These are phyloP conservation scores for Vachellia collinsii DNA, from an alignment of 306 rosid genomes.

Conservation along the genomic window DNA sequence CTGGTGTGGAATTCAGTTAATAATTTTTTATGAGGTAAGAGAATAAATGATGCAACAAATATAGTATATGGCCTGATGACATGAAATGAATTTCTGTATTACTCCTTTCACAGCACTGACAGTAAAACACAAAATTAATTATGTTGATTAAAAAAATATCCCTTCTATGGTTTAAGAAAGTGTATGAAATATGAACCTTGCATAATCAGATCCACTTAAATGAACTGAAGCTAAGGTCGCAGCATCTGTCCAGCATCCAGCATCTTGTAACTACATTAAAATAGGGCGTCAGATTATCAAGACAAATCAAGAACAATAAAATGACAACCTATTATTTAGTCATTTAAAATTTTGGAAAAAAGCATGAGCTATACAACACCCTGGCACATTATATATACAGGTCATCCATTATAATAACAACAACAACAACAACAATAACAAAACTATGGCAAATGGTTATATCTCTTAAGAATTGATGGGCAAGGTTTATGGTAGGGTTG, in stretches of 20 bases:
- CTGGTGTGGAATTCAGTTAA: neutral
- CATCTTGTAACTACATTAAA: conserved; percentile 90
- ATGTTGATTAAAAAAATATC: conserved; percentile 12
- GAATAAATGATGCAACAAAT: conserved; percentile 19
- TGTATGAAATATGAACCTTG: conserved; percentile 66
- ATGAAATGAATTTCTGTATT: neutral
- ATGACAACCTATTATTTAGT: conserved; percentile 11
- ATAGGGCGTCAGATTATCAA: conserved; percentile 38
- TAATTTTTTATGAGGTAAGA: neutral
- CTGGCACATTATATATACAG: neutral
- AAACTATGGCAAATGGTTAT: neutral
- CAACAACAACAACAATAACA: no score
- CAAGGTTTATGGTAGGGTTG: conserved; percentile 11
- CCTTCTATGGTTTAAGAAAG: neutral
- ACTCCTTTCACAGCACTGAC: neutral
- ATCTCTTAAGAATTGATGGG: conserved; percentile 1
- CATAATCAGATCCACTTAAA: conserved; percentile 91
- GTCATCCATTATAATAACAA: neutral
- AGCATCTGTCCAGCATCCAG: conserved; percentile 98
- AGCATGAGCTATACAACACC: neutral
- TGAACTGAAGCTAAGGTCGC: conserved; percentile 97
- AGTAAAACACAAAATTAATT: neutral
- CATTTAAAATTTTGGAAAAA: conserved; percentile 13
- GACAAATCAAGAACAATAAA: conserved; percentile 32
- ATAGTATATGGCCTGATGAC: conserved; percentile 19